Evolutionary conservation across 1,139 yeast genomes (phyloP).

Genomic region (Diutina sp.): DNA sequence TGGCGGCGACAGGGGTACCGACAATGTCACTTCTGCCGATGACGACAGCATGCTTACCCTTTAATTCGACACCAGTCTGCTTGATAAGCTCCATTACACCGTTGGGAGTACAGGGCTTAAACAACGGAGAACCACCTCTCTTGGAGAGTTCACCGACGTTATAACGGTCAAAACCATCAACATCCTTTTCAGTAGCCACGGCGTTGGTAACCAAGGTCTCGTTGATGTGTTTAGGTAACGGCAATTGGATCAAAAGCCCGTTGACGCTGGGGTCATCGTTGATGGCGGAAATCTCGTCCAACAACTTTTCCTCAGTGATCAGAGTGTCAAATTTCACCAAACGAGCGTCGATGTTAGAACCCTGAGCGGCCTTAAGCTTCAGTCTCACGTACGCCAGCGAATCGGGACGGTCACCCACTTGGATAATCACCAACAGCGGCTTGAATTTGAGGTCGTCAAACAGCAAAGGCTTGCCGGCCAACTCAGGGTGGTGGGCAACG

Average conservation of each 20-base stretch:
- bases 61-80: constrained; percentile 43
- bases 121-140: constrained; percentile 57
- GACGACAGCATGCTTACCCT: constrained; percentile 80
- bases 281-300: constrained; percentile 40
- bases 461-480: constrained; percentile 8
- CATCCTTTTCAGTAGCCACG: constrained; percentile 58
- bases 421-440: constrained; percentile 58
- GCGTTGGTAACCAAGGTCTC: constrained; percentile 59
- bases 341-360: constrained; percentile 49
- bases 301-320: constrained; percentile 33
- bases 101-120: constrained; percentile 72
- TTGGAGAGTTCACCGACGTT: constrained; percentile 70
- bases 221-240: constrained; percentile 58
- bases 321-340: constrained; percentile 45
- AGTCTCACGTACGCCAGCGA: constrained; percentile 67
- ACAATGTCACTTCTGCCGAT: constrained; percentile 95
- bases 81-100: constrained; percentile 60
- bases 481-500: constrained; percentile 13
- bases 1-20: constrained; percentile 83
- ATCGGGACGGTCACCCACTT: constrained; percentile 68
- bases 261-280: constrained; percentile 55
- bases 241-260: constrained; percentile 63
- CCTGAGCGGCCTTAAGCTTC: constrained; percentile 60
- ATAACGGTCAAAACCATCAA: constrained; percentile 66
- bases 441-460: constrained; percentile 30